Percentiles rank a stretch among this genome's conserved stretches.
Evolutionary conservation across 139 green algal species (phyloP).

Genomic region (Micromonas commoda): DNA sequence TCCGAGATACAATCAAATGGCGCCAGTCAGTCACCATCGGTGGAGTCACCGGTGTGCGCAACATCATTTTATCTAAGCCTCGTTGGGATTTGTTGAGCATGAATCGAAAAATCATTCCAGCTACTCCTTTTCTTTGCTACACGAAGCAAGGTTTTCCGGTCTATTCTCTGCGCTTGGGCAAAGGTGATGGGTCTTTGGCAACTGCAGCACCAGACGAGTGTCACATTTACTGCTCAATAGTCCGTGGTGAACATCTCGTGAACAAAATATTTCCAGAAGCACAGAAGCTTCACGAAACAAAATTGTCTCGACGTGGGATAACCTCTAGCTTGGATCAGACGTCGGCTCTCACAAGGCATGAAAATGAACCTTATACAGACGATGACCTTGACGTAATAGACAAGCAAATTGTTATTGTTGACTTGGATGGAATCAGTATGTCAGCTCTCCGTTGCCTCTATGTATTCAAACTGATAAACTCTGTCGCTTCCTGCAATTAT

Average conservation of each 20-base stretch:
- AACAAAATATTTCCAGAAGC: constrained; percentile 1
- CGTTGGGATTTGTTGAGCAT: constrained; percentile 20
- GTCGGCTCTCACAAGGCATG: neutral
- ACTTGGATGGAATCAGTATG: constrained; percentile 12
- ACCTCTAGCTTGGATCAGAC: neutral
- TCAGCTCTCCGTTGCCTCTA: constrained; percentile 1
- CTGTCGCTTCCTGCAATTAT: constrained; percentile 8
- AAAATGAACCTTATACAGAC: neutral
- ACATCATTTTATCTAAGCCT: neutral
- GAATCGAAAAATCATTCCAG: constrained; percentile 1
- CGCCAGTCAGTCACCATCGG: neutral
- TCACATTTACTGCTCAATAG: constrained; percentile 17
- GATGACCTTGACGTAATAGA: constrained; percentile 3
- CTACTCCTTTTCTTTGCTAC: constrained; percentile 13
- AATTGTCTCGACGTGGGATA: neutral
- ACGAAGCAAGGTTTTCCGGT: constrained; percentile 21
- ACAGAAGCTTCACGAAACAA: neutral
- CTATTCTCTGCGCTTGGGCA: constrained; percentile 10
- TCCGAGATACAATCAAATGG: constrained; percentile 5
- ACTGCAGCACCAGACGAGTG: neutral
- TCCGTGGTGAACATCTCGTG: constrained; percentile 16
- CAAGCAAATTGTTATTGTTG: constrained; percentile 14
- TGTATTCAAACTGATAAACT: constrained; percentile 18
- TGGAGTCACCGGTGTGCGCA: neutral
- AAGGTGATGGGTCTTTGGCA: constrained; percentile 14